phyloP scores from a whole-genome alignment of 164 flowering plant species.

The Magnolia officinalis region DNA sequence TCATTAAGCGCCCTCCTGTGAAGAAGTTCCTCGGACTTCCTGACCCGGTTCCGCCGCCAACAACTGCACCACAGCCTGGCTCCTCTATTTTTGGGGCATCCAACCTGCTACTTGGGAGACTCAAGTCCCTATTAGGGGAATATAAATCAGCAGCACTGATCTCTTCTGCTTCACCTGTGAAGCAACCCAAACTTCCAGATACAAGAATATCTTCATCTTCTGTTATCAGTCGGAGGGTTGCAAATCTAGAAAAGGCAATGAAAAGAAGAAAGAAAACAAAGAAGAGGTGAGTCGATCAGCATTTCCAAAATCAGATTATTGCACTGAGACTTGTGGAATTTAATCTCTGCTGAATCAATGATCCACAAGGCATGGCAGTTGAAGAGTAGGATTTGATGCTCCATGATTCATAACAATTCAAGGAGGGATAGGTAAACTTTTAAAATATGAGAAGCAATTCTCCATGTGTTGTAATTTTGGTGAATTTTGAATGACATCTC shows the following conservation, averaged over 20 bases:
- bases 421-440: background rate
- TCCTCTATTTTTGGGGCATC: background rate
- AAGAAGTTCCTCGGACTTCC: conserved; percentile 18
- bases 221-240: conserved; percentile 13
- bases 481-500: background rate
- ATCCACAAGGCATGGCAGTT: background rate
- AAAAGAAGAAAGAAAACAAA: conserved; percentile 12
- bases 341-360: background rate
- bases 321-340: background rate
- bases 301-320: background rate
- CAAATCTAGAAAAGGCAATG: conserved; percentile 13
- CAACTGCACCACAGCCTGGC: background rate
- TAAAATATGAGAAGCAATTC: background rate
- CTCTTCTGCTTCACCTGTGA: background rate
- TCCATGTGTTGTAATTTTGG: background rate
- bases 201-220: conserved; percentile 11
- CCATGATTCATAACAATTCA: too few species aligned
- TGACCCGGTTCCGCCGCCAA: background rate
- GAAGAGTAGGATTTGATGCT: background rate
- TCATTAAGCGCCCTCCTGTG: conserved; percentile 17
- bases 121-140: conserved; percentile 4
- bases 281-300: background rate
- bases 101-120: background rate
- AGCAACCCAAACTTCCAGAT: background rate
- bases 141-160: conserved; percentile 1